Base-by-base conservation (phyloP, 1,284 basidiomycete genomes). In the Malassezia caprae region DNA sequence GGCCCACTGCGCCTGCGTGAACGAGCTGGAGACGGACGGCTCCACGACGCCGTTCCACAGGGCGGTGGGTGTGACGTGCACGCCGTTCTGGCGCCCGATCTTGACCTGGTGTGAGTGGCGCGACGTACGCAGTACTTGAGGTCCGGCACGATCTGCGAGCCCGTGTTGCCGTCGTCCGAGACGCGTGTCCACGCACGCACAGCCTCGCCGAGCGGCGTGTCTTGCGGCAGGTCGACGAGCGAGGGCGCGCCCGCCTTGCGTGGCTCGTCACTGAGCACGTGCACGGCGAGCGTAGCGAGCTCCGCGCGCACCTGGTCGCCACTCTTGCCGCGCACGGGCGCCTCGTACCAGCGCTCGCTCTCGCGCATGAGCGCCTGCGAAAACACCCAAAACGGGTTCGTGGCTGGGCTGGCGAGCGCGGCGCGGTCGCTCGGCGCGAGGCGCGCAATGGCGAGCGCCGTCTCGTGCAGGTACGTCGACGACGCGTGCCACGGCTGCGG, bases 21-120 rank as follows among this genome's bases (percentile, higher is more conserved):
- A 96, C 10, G 83, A 82, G 63, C 86, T 89, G 3, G 85, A 88
- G 42, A 94, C 80, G 57, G 86, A 83, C 44, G 78, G 80, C 19
- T 83, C 86, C 54, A 90, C 75, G 30, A 96, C 77, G 7, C 91
- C 91, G 69, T 67, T 64, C 61, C 64, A 64, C 12, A 64, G 56
- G 0, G 82, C 85, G 8, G 89, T 89, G 2, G 90, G 90, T 28
- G 89, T 91, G 48, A 93, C 88, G 66, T 94, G 90, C 49, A 94
- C 83, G 5, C 87, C 80, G 63, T 94, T 94, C 79, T 94, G 90
- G 60, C 90, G 80, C 6, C 87, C 83, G 72, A 86, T 84, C 77
- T 93, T 93, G 78, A 90, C 74, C 76, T 64, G 34, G 44, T n/a
- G 27, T 46, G 12, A 28, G 44, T 39, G 34, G 21, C 40, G 51